Base-by-base conservation (phyloP, 495 filamentous ascomycete species). In the Geopyxis carbonaria region DNA sequence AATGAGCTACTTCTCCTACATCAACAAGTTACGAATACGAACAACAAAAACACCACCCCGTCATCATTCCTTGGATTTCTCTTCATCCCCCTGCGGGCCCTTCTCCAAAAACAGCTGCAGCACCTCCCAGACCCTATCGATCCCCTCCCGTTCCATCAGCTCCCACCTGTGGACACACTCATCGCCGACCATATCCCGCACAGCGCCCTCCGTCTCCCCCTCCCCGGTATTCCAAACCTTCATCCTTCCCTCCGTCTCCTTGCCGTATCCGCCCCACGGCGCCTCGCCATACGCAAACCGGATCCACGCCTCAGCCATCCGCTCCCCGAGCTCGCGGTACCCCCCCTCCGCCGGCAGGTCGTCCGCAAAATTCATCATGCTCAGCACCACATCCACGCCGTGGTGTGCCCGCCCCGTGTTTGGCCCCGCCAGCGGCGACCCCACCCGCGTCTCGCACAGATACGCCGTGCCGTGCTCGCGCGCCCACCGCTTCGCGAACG, bases 81-180 rank as follows among this genome's bases (percentile, higher is more conserved):
- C 15, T 8, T 25, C 35, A 0, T 13, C 34, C 18, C 38, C 24
- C 4, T 13, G 4, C 10, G 34, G 30, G 10, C 38, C 44, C 11
- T 19, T 34, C 16, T 6, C 35, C 37, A 37, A 22, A 27, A 48
- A 45, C 9, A 10, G 31, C 14, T 42, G 42, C 3, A 18, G 31
- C 13, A 28, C 27, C 37, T 45, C 31, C 42, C 42, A 45, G 9
- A 34, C 42, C 20, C 19, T 31, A 21, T 46, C 45, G 2, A 44
- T n/a, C 6, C 45, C 42, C 2, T 34, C 10, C 8, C 37, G 2
- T 28, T 33, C 31, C 42, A 45, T 45, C 19, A 45, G 13, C 10
- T 10, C 22, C 37, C 42, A 48, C 18, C 28, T 31, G 23, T 40
- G n/a, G n/a, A n/a, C 31, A 34, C 45, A 45, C 23, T 13, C 5